Percentiles rank a stretch among this genome's conserved stretches.
Evolutionary conservation across 73 alveolate genomes (phyloP).

Genomic region (Paramecium sonneborni): DNA sequence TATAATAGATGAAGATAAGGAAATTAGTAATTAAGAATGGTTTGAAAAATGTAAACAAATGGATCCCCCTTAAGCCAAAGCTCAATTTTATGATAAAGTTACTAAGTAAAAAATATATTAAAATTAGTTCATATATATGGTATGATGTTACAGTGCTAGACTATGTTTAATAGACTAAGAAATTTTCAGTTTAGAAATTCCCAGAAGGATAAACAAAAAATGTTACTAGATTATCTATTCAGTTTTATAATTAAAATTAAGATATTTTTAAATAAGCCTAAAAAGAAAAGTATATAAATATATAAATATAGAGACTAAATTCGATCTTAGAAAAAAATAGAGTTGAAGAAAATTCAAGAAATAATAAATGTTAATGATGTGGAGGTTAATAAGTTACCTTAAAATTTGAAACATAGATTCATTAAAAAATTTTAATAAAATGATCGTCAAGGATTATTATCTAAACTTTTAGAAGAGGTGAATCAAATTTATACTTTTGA

Average conservation of each 20-base stretch:
- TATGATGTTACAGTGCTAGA: conserved; percentile 18
- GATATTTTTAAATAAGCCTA: not conserved
- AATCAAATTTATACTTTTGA: conserved; percentile 9
- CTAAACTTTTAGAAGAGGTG: conserved; percentile 2
- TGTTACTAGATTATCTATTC: not conserved
- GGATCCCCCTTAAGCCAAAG: conserved; percentile 49
- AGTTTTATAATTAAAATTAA: conserved; percentile 11
- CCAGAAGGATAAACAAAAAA: conserved; percentile 45
- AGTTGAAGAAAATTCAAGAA: not conserved
- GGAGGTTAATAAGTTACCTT: not conserved
- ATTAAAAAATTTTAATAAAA: not conserved
- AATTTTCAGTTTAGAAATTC: conserved; percentile 15
- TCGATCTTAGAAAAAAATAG: not conserved
- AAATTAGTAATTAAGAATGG: not conserved
- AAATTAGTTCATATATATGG: conserved; percentile 12
- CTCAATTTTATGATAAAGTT: not conserved
- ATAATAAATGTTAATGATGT: not conserved
- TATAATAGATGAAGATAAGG: not conserved
- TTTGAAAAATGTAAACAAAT: conserved; percentile 23
- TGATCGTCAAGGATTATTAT: not conserved
- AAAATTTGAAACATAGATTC: not conserved
- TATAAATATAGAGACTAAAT: not conserved
- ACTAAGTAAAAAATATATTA: not conserved
- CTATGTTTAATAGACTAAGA: not conserved
- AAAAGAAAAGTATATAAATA: not conserved